Evolutionary conservation across 2,329 filamentous ascomycete genomes (phyloP).

Genomic region (Capronia coronata): DNA sequence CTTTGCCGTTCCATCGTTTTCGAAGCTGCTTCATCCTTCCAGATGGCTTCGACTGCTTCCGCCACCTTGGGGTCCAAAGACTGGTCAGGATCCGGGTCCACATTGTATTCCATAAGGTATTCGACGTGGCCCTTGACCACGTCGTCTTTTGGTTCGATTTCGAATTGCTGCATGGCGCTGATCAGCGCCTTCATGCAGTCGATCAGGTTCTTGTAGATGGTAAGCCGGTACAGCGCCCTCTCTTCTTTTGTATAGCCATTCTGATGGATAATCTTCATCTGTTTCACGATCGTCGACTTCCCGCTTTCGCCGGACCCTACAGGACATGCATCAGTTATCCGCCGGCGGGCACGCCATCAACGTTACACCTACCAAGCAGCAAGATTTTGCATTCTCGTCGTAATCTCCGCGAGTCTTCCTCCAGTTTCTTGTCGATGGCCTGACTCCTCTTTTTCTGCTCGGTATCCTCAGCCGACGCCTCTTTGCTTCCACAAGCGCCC

Average conservation of each 20-base stretch:
- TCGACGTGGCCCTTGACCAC: slow-evolving; percentile 68
- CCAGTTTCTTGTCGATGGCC: slow-evolving; percentile 85
- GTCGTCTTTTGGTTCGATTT: slow-evolving; percentile 67
- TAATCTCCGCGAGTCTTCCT: slow-evolving; percentile 88
- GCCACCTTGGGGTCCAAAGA: slow-evolving; percentile 75
- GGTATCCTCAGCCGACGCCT: slow-evolving; percentile 63
- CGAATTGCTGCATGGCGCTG: slow-evolving; percentile 83
- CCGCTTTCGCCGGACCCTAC: slow-evolving; percentile 95
- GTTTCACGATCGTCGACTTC: slow-evolving; percentile 98
- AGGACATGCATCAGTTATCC: slow-evolving; percentile 15
- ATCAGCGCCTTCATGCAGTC: slow-evolving; percentile 95
- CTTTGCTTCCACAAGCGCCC: slow-evolving; percentile 89
- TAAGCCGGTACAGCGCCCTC: slow-evolving; percentile 85
- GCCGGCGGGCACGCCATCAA: slow-evolving; percentile 6
- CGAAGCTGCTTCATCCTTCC: slow-evolving; percentile 79
- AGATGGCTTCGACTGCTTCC: slow-evolving; percentile 75
- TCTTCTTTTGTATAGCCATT: slow-evolving; percentile 96
- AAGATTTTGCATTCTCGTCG: slow-evolving; percentile 98
- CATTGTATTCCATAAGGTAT: slow-evolving; percentile 77
- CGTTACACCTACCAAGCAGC: slow-evolving; percentile 64
- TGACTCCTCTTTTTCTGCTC: slow-evolving; percentile 96
- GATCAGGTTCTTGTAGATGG: slow-evolving; percentile 95
- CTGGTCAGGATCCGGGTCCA: slow-evolving; percentile 84
- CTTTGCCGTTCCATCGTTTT: slow-evolving; percentile 86
- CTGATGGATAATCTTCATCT: slow-evolving; percentile 99